Evolutionary conservation across 495 filamentous ascomycete genomes (phyloP), one percentile per base, ranked within the genome.

Genomic region (Entonaema liquescens): DNA sequence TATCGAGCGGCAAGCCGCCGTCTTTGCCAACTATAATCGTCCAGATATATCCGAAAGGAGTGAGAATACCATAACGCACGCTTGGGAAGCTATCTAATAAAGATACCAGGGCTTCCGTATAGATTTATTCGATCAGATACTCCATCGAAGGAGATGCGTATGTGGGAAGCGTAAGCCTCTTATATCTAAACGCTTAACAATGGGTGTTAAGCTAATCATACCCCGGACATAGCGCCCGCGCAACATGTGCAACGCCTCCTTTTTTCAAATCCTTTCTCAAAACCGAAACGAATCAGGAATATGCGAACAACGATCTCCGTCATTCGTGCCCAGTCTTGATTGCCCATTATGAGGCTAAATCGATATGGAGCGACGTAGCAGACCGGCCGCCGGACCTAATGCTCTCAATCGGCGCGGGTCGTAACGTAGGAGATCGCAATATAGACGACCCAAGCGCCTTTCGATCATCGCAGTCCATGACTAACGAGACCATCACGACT

Each of bases 21-120:
- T 86, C 8, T 75, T 89, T 8, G 77, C 83, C 1, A 89, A 87
- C 53, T 88, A 89, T 63, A 88, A 83, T 63, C 80, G 80, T n/a
- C 65, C 70, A 0, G 73, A 72, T 36, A 36, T 47, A 29, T 21
- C 52, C 15, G 63, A 47, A 36, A 65, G 62, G 25, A 61, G 70
- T 70, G 47, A 65, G 33, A 17, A 50, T 7, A 13, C 40, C 13
- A n/a, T 31, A 28, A 26, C 19, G 13, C 7, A 15, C 23, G 11
- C 0, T n/a, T 44, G 5, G 7, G 28, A 38, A 1, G 9, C 35
- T 61, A 23, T 11, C 40, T 65, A 58, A 59, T 19, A 58, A 58
- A 13, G 9, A 9, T 7, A 17, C 8, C 17, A 73, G 75, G 31
- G 4, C 49, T 71, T n/a, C 69, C 73, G 3, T 83, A 87, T 66